Conservation (phyloP, 2,329 filamentous ascomycete species). For the Malbranchea zuffiana region DNA sequence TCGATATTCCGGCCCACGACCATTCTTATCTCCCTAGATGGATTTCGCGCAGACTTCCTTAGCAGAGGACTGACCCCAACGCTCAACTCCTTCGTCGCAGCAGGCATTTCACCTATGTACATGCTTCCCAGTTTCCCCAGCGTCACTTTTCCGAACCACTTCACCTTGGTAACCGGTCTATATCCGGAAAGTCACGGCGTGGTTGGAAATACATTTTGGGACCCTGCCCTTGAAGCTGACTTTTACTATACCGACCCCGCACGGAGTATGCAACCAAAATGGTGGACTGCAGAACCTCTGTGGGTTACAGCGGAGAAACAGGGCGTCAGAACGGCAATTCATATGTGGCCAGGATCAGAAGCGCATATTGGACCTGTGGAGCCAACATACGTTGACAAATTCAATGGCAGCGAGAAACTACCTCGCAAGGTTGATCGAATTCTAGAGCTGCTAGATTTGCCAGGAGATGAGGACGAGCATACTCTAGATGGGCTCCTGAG, state of each 20-base stretch:
- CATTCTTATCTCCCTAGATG: slow-evolving; percentile 85
- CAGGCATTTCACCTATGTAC: slow-evolving; percentile 80
- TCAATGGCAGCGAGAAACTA: slow-evolving; percentile 65
- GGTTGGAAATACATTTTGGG: slow-evolving; percentile 92
- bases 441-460: slow-evolving; percentile 72
- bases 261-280: slow-evolving; percentile 69
- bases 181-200: slow-evolving; percentile 89
- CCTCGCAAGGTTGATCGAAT: slow-evolving; percentile 67
- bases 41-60: slow-evolving; percentile 90
- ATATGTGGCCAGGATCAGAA: slow-evolving; percentile 98
- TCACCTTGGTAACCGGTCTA: slow-evolving; percentile 80
- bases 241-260: slow-evolving; percentile 78
- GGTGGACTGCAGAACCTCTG: slow-evolving; percentile 90
- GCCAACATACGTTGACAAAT: slow-evolving; percentile 74
- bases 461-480: slow-evolving; percentile 50
- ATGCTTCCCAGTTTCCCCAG: slow-evolving; percentile 94
- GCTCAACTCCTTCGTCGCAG: slow-evolving; percentile 63
- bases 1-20: slow-evolving; percentile 84
- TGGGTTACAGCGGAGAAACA: slow-evolving; percentile 88
- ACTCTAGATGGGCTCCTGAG: slow-evolving; percentile 46
- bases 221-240: slow-evolving; percentile 61
- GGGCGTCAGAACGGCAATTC: slow-evolving; percentile 67
- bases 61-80: slow-evolving; percentile 72
- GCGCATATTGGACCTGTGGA: slow-evolving; percentile 66
- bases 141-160: slow-evolving; percentile 94